A percentile compares a stretch with the other conserved stretches of the same genome.
These are phyloP conservation scores for Amanita pseudoporphyria DNA, from an alignment of 768 basidiomycete species.

Conservation along the genomic window DNA sequence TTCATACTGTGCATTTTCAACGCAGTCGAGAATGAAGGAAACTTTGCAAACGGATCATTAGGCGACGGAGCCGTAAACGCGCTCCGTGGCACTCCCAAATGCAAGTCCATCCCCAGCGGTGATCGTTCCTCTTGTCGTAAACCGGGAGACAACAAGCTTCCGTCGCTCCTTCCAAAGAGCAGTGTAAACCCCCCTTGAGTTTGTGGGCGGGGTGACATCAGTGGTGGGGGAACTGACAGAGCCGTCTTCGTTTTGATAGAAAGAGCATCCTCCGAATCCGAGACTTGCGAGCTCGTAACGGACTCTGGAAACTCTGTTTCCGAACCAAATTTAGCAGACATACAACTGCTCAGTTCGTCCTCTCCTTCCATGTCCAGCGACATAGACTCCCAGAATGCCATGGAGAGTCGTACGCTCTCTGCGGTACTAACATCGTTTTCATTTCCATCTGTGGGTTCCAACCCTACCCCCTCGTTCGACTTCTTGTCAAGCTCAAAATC, in stretches of 20 bases:
- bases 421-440: background rate
- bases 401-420: constrained; percentile 18
- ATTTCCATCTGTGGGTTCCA: too few species aligned
- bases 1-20: constrained; percentile 15
- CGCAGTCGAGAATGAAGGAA: constrained; percentile 36
- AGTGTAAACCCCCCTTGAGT: background rate
- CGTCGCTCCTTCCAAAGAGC: constrained; percentile 29
- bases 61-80: constrained; percentile 23
- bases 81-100: background rate
- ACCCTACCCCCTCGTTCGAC: background rate
- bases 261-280: background rate
- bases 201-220: background rate
- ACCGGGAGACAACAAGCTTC: constrained; percentile 33
- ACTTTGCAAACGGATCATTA: constrained; percentile 35
- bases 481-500: background rate
- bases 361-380: too few species aligned
- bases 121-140: constrained; percentile 16
- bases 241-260: background rate
- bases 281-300: constrained; percentile 22
- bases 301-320: constrained; percentile 16
- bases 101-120: background rate
- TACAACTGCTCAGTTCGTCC: constrained; percentile 5
- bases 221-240: background rate
- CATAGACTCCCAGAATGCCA: constrained; percentile 38
- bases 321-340: background rate